Evolutionary conservation across 192 early-diverging fungal genomes (phyloP).

Genomic region (Coemansia sp.): DNA sequence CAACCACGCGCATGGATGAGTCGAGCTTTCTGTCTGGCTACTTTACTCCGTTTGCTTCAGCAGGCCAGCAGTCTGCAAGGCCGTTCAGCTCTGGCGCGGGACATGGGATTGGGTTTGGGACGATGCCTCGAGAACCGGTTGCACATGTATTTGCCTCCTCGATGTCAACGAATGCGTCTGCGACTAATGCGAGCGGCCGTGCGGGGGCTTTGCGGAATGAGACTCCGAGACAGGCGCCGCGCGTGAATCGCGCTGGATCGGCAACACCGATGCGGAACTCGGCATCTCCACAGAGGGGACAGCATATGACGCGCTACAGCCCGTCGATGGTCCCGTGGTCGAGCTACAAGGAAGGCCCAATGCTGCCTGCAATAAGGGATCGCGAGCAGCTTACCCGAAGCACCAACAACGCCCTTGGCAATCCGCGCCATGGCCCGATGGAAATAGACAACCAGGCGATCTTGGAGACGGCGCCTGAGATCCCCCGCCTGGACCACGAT

Average conservation of each 20-base stretch:
- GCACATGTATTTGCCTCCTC: conserved; percentile 27
- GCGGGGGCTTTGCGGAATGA: conserved; percentile 9
- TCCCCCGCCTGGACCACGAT: background rate
- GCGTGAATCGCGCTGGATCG: conserved; percentile 9
- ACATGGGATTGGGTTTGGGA: conserved; percentile 22
- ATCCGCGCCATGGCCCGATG: background rate
- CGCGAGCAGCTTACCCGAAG: conserved; percentile 21
- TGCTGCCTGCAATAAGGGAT: conserved; percentile 31
- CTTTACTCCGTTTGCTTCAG: conserved; percentile 28
- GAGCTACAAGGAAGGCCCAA: conserved; percentile 35
- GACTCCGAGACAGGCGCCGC: conserved; percentile 7
- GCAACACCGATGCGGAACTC: conserved; percentile 10
- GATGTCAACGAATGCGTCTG: conserved; percentile 27
- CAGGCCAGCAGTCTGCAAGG: conserved; percentile 10
- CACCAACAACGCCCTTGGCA: background rate
- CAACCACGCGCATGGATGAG: conserved; percentile 25
- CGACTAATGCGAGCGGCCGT: conserved; percentile 15
- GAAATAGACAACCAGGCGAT: background rate
- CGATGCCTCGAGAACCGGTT: conserved; percentile 46
- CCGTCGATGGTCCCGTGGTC: conserved; percentile 38
- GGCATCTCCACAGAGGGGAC: conserved; percentile 36
- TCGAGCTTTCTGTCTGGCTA: conserved; percentile 14
- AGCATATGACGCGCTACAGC: conserved; percentile 32
- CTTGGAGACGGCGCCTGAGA: background rate
- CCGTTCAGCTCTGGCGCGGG: conserved; percentile 15